Evolutionary conservation across 176 grass and related monocot genomes (phyloP).

Genomic region (bread wheat (Triticum aestivum)): DNA sequence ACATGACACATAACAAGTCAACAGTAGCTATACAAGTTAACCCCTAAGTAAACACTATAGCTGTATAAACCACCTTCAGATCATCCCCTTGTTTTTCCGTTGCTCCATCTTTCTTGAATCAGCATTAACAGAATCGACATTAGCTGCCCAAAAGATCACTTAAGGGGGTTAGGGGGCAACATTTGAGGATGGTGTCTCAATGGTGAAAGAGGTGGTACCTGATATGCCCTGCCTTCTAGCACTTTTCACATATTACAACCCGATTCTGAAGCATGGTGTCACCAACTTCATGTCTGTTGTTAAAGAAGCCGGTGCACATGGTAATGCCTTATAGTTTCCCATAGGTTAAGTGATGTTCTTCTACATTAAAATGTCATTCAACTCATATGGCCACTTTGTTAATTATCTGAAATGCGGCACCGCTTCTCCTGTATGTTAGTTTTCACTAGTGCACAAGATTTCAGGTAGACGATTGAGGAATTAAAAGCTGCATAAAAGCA

Average conservation of each 20-base stretch:
- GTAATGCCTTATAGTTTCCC: constrained; percentile 27
- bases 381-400: neutral
- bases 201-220: constrained; percentile 85
- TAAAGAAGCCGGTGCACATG: constrained; percentile 70
- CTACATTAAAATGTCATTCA: neutral
- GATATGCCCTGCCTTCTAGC: constrained; percentile 79
- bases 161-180: constrained; percentile 47
- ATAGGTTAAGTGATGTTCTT: neutral
- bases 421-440: neutral
- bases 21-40: neutral
- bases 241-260: constrained; percentile 95
- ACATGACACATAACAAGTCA: constrained; percentile 13
- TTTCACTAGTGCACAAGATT: neutral
- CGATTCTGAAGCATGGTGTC: constrained; percentile 84
- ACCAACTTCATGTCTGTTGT: constrained; percentile 77
- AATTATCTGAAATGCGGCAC: neutral
- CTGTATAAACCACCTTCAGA: constrained; percentile 58
- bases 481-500: neutral
- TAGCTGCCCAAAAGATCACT: constrained; percentile 37
- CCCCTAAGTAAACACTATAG: neutral
- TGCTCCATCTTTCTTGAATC: constrained; percentile 62
- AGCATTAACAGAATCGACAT: constrained; percentile 60
- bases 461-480: constrained; percentile 3
- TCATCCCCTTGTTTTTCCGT: constrained; percentile 65
- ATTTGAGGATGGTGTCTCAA: constrained; percentile 91